Evolutionary conservation across 108 stramenopile genomes (phyloP), one percentile per base, ranked within the genome.

Genomic region (Pseudonitzschia delicatissima): DNA sequence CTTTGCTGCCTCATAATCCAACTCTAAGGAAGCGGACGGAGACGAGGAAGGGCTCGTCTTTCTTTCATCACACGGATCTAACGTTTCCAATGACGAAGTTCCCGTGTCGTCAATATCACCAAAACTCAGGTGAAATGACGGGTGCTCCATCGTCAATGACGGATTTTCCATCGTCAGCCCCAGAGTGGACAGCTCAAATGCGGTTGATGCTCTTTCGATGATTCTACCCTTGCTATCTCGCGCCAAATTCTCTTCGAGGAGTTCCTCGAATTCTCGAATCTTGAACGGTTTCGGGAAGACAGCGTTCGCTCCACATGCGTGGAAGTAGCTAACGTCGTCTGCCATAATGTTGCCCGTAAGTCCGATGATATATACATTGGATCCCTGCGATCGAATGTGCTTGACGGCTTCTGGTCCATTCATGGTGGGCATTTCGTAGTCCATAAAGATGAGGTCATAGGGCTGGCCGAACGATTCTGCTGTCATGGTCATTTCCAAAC

Each of bases 221-320:
- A 51, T 25, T 28, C 50, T 51, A 7, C 50, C 50, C 13, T 23
- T 51, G 27, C 13, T 3, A 23, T 51, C 50, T 12, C 23, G 50
- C 25, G n/a, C 31, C 13, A 60, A 25, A 28, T 12, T 51, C 25
- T 51, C 50, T 13, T 23, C 12, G 26, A 51, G 21, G 11, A 78
- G 47, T 8, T 33, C 23, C 17, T 63, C 67, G 42, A 78, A 59
- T 15, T 58, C 72, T 15, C 33, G 34, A 6, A 78, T 21, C 35
- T 68, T 69, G 64, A 75, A 35, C 5, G 74, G 77, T 52, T 79
- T 79, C n/a, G 69, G 53, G 29, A 79, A 42, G 0, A 79, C 73
- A 23, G 9, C 25, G 59, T 79, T 79, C 23, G 77, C 77, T 26
- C 77, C 77, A 37, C 42, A 53, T 2, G 61, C 27, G 12, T 28